Evolutionary conservation across 768 basidiomycete species (phyloP).

Genomic region (Steccherinum ochraceum): DNA sequence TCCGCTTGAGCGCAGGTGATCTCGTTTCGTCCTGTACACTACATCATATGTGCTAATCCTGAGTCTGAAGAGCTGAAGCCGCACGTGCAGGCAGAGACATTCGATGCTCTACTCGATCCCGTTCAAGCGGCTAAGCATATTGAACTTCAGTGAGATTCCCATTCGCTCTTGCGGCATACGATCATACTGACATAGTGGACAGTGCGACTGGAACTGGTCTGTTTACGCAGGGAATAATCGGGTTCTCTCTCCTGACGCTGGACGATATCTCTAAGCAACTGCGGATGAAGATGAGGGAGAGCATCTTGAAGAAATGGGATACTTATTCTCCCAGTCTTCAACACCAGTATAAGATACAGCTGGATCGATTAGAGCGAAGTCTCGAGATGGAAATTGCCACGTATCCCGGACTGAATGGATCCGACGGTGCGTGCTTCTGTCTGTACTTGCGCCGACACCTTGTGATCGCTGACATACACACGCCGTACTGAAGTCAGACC

Average conservation of each 20-base stretch:
- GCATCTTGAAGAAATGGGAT: conserved; percentile 15
- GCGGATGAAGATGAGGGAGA: conserved; percentile 21
- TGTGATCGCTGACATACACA: not conserved
- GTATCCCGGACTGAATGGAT: not conserved
- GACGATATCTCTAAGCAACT: conserved; percentile 14
- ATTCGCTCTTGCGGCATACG: not conserved
- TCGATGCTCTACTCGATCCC: conserved; percentile 25
- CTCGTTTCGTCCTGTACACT: not conserved
- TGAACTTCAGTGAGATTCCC: conserved; percentile 25
- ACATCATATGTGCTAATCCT: not conserved
- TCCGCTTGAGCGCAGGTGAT: conserved; percentile 22
- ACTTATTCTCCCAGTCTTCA: conserved; percentile 25
- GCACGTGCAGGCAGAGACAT: conserved; percentile 21
- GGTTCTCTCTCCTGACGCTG: conserved; percentile 19
- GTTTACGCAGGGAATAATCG: conserved; percentile 21
- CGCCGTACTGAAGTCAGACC: conserved; percentile 26
- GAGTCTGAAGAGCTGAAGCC: conserved; percentile 23
- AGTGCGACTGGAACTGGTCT: conserved; percentile 21
- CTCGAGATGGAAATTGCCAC: too few relatives aligned
- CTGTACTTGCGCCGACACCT: not conserved
- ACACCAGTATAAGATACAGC: conserved; percentile 35
- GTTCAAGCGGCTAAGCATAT: conserved; percentile 22
- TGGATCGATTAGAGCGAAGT: conserved; percentile 24
- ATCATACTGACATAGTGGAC: not conserved
- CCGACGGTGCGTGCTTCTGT: not conserved